phyloP scores from a whole-genome alignment of 2,329 filamentous ascomycete species.

The Fulvia fulva region DNA sequence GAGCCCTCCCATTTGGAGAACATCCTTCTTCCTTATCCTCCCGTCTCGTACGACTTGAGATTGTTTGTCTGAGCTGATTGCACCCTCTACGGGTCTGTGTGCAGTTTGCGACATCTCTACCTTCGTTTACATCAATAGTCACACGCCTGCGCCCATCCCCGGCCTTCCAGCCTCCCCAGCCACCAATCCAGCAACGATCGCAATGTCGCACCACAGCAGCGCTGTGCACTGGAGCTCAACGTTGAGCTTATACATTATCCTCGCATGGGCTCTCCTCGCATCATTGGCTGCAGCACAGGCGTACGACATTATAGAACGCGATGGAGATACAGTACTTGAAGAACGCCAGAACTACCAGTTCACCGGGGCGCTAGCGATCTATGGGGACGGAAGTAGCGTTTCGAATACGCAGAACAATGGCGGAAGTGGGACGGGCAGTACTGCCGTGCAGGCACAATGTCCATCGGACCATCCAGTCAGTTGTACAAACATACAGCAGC shows the following conservation, averaged over 20 bases:
- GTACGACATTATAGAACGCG: conserved; percentile 3
- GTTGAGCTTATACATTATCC: conserved; percentile 7
- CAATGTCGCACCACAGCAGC: conserved; percentile 7
- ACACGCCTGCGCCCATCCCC: background rate
- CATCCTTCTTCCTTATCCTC: background rate
- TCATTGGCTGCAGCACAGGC: conserved; percentile 12
- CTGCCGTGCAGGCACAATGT: conserved; percentile 34
- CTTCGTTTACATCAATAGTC: background rate
- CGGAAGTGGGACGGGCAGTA: conserved; percentile 20
- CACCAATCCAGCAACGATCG: conserved; percentile 5
- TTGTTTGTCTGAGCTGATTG: background rate
- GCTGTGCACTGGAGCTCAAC: conserved; percentile 5
- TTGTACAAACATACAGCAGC: conserved; percentile 40
- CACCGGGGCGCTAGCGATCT: conserved; percentile 25
- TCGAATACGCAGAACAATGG: conserved; percentile 21
- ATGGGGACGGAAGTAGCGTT: conserved; percentile 10
- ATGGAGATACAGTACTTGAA: conserved; percentile 10
- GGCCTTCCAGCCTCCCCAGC: conserved; percentile 12
- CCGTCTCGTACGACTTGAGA: background rate
- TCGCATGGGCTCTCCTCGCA: conserved; percentile 10
- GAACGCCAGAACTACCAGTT: conserved; percentile 28
- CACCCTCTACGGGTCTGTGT: background rate
- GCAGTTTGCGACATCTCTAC: background rate
- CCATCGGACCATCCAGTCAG: conserved; percentile 36
- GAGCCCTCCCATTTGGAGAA: background rate